Base-by-base conservation (phyloP, 2,329 filamentous ascomycete genomes). In the Xylaria sp. region DNA sequence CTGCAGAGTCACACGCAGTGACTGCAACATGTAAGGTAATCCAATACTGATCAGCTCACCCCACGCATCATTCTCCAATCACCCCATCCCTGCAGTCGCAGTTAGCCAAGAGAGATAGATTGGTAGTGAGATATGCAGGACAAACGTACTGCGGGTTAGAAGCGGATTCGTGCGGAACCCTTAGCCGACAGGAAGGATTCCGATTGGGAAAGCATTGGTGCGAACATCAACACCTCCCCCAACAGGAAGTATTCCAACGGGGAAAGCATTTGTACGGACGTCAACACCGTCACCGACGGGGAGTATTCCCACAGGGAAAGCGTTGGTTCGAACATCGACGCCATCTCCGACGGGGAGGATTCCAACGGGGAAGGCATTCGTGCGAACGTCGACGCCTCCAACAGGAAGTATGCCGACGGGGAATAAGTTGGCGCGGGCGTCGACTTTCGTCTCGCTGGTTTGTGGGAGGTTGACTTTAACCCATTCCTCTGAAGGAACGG, bases 401-500 rank as follows among this genome's bases (percentile, higher is more conserved):
- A 58, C 55, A 32, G 55, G 55, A 10, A 58, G 23, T 25, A 58
- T 12, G 18, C 55, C 56, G 5, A 58, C 25, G 13, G 56, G 56
- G 41, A 58, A 58, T 7, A 58, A 28, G 39, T 58, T 58, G 5
- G 56, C 56, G 25, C 56, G 56, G 46, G 56, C 56, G 23, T 58
- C 56, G 7, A 58, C 25, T 10, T 20, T 37, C 23, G 55, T 44
- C 48, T 63, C 20, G 20, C n/a, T 54, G 1, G 34, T 32, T 18
- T 10, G 54, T 12, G 18, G n/a, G 13, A 13, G 15, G 41, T 60
- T 46, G 52, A 69, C 50, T 6, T 54, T 55, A 39, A 68, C 37
- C 66, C 66, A 68, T 56, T 68, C 66, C 15, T 60, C 66, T 8
- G 34, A 34, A 32, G 54, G 54, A 34, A 41, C 34, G 18, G 60